Evolutionary conservation across 202 grass and related monocot species (phyloP), one percentile per base, ranked within the genome.

Genomic region (Schoenoplectus tabernaemontani): DNA sequence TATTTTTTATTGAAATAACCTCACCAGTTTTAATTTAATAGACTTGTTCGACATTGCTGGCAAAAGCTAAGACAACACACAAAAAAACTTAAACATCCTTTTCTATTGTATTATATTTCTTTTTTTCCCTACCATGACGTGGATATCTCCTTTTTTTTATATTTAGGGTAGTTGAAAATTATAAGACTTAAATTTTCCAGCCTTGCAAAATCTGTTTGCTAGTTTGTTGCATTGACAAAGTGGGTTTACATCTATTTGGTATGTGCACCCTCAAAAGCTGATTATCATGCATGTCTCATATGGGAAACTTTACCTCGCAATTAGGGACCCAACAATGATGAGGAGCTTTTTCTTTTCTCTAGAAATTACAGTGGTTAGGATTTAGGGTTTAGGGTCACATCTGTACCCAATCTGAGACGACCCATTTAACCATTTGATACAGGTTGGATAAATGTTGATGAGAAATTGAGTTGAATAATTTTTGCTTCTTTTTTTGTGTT

Each of bases 221-320:
- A 65, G 44, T 80, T 46, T 16, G 77, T 37, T 80, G 77, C 47
- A 51, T 80, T 64, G 77, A 80, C 59, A 61, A 50, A 78, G 57
- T 80, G 57, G 22, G 28, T 80, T 59, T 17, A 61, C 36, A 46
- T 65, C 1, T 64, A 6, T 64, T 80, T 47, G 23, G 11, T 64
- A 50, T 36, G 19, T 80, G 22, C 42, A 57, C 20, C 4, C 51
- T 43, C 9, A 32, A 64, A 26, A 33, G 24, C 33, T 61, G 12
- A 24, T 38, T 78, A 51, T n/a, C 56, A 44, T 61, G 34, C 42
- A 62, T n/a, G 42, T 72, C 23, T 72, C 5, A 64, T 50, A 59
- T 78, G 38, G 38, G 16, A 44, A 78, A 44, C 30, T 64, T 80
- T 11, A 47, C 69, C n/a, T n/a, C 43, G 15, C 5, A 74, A 51